Base-by-base conservation (phyloP, 75 land plant species). In the Selaginella moellendorffii region DNA sequence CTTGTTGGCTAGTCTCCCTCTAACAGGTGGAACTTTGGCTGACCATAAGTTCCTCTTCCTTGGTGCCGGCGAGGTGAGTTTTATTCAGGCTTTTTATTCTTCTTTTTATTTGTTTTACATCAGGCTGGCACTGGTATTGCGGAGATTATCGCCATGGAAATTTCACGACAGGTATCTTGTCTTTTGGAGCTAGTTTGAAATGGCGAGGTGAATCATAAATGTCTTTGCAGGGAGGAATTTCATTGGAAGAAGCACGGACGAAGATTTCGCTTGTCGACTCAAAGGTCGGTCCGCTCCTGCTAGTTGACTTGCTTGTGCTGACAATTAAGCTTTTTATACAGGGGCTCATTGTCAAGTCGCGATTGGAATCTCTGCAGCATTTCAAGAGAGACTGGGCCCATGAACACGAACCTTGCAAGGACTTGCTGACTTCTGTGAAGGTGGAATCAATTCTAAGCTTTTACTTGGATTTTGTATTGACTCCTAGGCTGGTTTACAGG, bases 81-180 rank as follows among this genome's bases (percentile, higher is more conserved):
- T 42, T 19, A 29, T 60, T 52, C 22, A 62, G 18, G 2, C 53
- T n/a, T n/a, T n/a, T n/a, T n/a, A n/a, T n/a, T n/a, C n/a, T n/a
- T n/a, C n/a, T n/a, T n/a, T n/a, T n/a, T n/a, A n/a, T n/a, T n/a
- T n/a, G n/a, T n/a, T n/a, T n/a, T n/a, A n/a, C n/a, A n/a, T n/a
- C 76, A 89, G 91, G 96, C 96, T 67, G 96, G 83, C 25, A 89
- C 91, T 28, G 87, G 91, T n/a, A 89, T 86, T 30, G 91, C 88
- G n/a, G 91, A 86, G 68, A 81, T 89, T 30, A 83, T 89, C 31
- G 87, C 87, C 20, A 75, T 83, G 26, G 83, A 90, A 69, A 81
- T 86, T 23, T 65, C 87, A 53, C 83, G 80, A 67, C 72, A 76
- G 91, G n/a, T n/a, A n/a, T n/a, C n/a, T n/a, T n/a, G n/a, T n/a